Base-by-base conservation (phyloP, 306 rosid species). In the Delonix regia region DNA sequence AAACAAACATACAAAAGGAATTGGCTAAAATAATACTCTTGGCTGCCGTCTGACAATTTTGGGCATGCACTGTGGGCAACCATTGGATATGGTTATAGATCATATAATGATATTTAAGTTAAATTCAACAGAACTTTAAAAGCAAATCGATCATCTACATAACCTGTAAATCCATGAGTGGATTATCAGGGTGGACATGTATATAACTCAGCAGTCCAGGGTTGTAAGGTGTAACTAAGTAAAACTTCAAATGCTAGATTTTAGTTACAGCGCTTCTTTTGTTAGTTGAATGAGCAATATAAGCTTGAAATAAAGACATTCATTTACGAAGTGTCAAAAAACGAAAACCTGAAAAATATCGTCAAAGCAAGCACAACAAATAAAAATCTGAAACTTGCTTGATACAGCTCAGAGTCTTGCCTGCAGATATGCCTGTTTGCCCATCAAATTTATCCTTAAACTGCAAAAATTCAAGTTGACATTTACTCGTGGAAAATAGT, bases 401-500 rank as follows among this genome's bases (percentile, higher is more conserved):
- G 22, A 47, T 16, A 81, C 70, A 65, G 69, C 38, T n/a, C 56
- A 80, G 53, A 71, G 59, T 47, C 79, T 76, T 81, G 80, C 90
- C 96, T 78, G 83, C 84, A 57, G 59, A 51, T 61, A 83, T 76
- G 81, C 82, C 80, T 61, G 71, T 76, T 82, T 47, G 71, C 53
- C 56, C 84, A 42, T 69, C 75, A 64, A 24, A 63, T 63, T 51
- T 85, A 68, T 80, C 89, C 53, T 56, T 81, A 64, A 74, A 88
- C 97, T 93, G 91, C 81, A 85, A 56, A 80, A 71, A 73, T 57
- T 79, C 67, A 77, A 73, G 72, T 85, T 22, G 48, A 55, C 51
- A 75, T 65, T 44, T 39, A 70, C 13, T 24, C 24, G 61, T 47
- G 69, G 71, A 64, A 59, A 56, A 8, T 55, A 69, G 28, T 39